A percentile compares a stretch with the other conserved stretches of the same genome.
These are phyloP conservation scores for Diversispora epigaea DNA, from an alignment of 192 early-diverging fungal genomes.

Conservation along the genomic window DNA sequence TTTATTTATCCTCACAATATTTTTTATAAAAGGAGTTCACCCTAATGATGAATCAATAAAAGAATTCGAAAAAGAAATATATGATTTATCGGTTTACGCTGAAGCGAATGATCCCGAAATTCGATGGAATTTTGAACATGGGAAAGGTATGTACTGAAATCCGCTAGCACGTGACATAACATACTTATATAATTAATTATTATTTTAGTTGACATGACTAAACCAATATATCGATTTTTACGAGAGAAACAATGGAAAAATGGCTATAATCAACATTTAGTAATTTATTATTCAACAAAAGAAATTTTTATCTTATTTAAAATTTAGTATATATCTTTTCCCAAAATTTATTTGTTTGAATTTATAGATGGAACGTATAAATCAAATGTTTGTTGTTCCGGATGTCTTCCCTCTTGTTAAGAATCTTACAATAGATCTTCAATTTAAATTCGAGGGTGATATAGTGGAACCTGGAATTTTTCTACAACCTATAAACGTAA, in stretches of 20 bases:
- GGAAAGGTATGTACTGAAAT: slow-evolving; percentile 34
- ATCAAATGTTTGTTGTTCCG: slow-evolving; percentile 77
- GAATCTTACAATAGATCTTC: slow-evolving; percentile 43
- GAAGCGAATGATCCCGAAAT: slow-evolving; percentile 70
- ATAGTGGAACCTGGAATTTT: slow-evolving; percentile 47
- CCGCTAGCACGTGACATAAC: neutral
- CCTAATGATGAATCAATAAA: slow-evolving; percentile 38
- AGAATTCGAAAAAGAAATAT: slow-evolving; percentile 48
- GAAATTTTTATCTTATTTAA: neutral
- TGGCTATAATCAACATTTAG: slow-evolving; percentile 52
- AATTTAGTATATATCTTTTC: neutral
- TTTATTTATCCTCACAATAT: neutral
- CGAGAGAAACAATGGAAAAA: slow-evolving; percentile 58
- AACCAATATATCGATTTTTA: slow-evolving; percentile 71
- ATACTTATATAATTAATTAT: neutral
- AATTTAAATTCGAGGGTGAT: slow-evolving; percentile 41
- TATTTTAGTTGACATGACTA: slow-evolving; percentile 57
- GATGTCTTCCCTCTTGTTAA: slow-evolving; percentile 63
- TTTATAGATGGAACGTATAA: slow-evolving; percentile 56
- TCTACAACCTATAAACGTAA: slow-evolving; percentile 38
- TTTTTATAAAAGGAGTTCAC: neutral
- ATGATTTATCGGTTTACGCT: slow-evolving; percentile 60
- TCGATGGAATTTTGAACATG: slow-evolving; percentile 62
- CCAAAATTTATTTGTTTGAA: neutral
- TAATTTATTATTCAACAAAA: neutral